A percentile compares a stretch with the other conserved stretches of the same genome.
phyloP scores from a whole-genome alignment of 106 monocot species.

The Hemerocallis citrina region DNA sequence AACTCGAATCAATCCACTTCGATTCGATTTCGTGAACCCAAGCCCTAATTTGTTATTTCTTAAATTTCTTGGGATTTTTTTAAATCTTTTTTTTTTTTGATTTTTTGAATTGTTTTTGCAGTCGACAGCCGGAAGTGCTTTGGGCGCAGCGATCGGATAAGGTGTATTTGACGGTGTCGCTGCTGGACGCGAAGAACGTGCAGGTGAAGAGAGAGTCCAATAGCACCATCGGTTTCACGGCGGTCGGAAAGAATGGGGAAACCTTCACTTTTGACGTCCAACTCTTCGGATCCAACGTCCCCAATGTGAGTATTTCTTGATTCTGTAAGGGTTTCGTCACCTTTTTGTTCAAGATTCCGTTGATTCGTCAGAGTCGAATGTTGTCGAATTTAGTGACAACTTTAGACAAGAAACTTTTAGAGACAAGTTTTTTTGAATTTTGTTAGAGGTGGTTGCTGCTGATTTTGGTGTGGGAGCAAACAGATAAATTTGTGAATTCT shows the following conservation, averaged over 20 bases:
- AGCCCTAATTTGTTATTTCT: too few relatives aligned
- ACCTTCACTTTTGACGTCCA: slow-evolving; percentile 44
- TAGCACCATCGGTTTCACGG: slow-evolving; percentile 60
- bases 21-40: too few relatives aligned
- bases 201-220: slow-evolving; percentile 37
- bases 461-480: too few relatives aligned
- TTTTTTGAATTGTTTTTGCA: slow-evolving; percentile 10
- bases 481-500: too few relatives aligned
- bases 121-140: slow-evolving; percentile 79
- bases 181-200: slow-evolving; percentile 80
- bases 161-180: slow-evolving; percentile 60
- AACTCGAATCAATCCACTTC: too few relatives aligned
- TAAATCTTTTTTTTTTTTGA: background rate
- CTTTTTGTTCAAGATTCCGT: too few relatives aligned
- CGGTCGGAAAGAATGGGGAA: slow-evolving; percentile 37
- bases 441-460: too few relatives aligned
- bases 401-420: too few relatives aligned
- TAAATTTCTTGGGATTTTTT: too few relatives aligned
- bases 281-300: slow-evolving; percentile 48
- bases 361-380: too few relatives aligned
- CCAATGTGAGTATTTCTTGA: slow-evolving; percentile 36
- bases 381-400: too few relatives aligned
- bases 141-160: slow-evolving; percentile 86
- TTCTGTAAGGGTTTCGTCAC: background rate
- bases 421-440: too few relatives aligned